These are phyloP conservation scores for Xylariomycetidae sp. DNA, from an alignment of 2,329 filamentous ascomycete species.

Conservation along the genomic window DNA sequence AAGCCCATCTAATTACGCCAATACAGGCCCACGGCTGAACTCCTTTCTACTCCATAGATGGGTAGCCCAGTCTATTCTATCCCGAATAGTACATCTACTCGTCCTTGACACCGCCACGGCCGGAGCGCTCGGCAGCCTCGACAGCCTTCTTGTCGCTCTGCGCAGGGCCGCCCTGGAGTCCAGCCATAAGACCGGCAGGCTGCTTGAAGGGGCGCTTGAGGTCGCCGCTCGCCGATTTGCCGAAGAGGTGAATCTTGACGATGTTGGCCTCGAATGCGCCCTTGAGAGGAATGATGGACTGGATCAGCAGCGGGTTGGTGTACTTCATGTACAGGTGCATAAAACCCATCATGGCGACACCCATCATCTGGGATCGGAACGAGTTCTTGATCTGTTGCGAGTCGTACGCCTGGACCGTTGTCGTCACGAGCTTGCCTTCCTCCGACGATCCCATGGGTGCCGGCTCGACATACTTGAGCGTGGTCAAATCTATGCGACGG, in stretches of 20 bases:
- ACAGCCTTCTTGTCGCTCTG: conserved; percentile 93
- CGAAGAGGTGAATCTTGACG: conserved; percentile 91
- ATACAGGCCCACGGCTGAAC: too few species aligned
- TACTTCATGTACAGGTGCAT: conserved; percentile 99
- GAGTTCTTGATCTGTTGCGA: conserved; percentile 75
- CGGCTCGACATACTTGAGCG: conserved; percentile 97
- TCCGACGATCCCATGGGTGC: conserved; percentile 88
- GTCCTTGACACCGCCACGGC: conserved; percentile 67
- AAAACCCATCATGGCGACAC: conserved; percentile 93
- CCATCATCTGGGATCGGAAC: conserved; percentile 91
- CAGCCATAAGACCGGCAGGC: conserved; percentile 74
- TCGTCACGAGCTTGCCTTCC: conserved; percentile 93
- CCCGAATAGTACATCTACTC: conserved; percentile 57
- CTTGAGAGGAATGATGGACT: conserved; percentile 98
- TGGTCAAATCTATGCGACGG: conserved; percentile 71
- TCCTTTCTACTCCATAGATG: too few species aligned
- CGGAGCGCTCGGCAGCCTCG: conserved; percentile 72
- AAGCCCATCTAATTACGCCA: too few species aligned
- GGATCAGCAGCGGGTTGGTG: conserved; percentile 97
- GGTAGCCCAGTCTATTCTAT: too few species aligned
- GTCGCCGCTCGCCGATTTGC: conserved; percentile 80
- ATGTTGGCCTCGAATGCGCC: conserved; percentile 91
- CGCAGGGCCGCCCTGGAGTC: conserved; percentile 65
- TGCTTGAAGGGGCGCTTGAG: conserved; percentile 96
- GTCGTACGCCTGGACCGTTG: conserved; percentile 95